phyloP scores from a whole-genome alignment of 1,284 basidiomycete species.

The Ganoderma boninense region DNA sequence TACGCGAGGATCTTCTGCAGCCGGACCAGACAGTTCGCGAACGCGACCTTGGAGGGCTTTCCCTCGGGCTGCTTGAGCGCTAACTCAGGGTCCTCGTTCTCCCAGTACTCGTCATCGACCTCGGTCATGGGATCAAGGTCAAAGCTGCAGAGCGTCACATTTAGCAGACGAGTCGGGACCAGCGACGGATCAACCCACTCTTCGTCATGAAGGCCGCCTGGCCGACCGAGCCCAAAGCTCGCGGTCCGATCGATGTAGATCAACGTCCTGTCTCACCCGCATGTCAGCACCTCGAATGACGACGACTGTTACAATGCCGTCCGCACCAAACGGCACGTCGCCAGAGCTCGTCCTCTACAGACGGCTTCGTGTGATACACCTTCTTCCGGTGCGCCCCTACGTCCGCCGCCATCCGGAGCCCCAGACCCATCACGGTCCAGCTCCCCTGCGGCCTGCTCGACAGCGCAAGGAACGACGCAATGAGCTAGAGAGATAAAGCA shows the following conservation, averaged over 20 bases:
- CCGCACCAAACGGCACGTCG: constrained; percentile 59
- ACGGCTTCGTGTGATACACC: constrained; percentile 37
- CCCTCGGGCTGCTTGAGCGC: constrained; percentile 61
- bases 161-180: neutral
- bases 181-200: constrained; percentile 52
- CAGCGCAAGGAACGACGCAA: constrained; percentile 48
- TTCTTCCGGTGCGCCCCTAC: constrained; percentile 52
- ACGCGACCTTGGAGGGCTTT: constrained; percentile 59
- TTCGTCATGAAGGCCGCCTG: constrained; percentile 71
- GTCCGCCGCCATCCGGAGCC: constrained; percentile 54
- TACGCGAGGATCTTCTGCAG: constrained; percentile 71
- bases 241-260: constrained; percentile 57
- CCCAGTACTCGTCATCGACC: constrained; percentile 81
- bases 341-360: constrained; percentile 54
- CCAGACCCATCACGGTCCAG: constrained; percentile 53
- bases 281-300: neutral
- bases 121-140: constrained; percentile 74
- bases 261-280: constrained; percentile 49
- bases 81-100: constrained; percentile 48
- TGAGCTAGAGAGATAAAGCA: constrained; percentile 54
- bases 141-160: constrained; percentile 48
- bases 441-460: constrained; percentile 38
- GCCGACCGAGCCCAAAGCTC: constrained; percentile 69
- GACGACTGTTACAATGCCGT: neutral
- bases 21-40: constrained; percentile 65